A percentile compares a stretch with the other conserved stretches of the same genome.
These are phyloP conservation scores for Aspergillus haitiensis DNA, from an alignment of 495 filamentous ascomycete species.

Conservation along the genomic window DNA sequence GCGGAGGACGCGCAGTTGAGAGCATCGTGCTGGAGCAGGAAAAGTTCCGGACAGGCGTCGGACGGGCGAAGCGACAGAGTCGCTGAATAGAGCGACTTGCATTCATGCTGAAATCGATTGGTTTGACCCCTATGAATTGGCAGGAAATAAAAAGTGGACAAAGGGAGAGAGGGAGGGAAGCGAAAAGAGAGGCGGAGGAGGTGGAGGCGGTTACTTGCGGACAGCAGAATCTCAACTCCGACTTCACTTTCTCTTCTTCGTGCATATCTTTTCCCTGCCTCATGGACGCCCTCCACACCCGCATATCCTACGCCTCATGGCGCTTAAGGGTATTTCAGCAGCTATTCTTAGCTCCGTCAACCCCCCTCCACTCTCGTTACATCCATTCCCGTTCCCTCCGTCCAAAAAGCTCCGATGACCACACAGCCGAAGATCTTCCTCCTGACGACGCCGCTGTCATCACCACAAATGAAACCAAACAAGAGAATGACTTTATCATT, in stretches of 20 bases:
- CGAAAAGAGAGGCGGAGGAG: constrained; percentile 8
- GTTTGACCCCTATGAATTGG: not conserved
- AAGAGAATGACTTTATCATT: not conserved
- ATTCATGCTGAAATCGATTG: constrained; percentile 16
- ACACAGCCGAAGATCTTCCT: too few relatives aligned
- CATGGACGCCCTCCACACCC: constrained; percentile 34
- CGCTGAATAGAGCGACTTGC: constrained; percentile 27
- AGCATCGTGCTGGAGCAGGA: constrained; percentile 34
- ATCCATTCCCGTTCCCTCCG: constrained; percentile 4
- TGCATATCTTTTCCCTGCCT: constrained; percentile 1
- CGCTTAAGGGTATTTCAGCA: constrained; percentile 34
- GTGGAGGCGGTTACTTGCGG: constrained; percentile 7
- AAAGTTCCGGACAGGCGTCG: constrained; percentile 32
- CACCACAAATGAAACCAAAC: not conserved
- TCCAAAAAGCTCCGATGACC: not conserved
- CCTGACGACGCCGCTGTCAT: constrained; percentile 4
- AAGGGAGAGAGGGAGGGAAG: constrained; percentile 1
- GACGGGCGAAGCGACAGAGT: constrained; percentile 26
- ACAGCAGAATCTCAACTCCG: constrained; percentile 1
- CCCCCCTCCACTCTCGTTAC: constrained; percentile 2
- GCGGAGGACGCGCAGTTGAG: constrained; percentile 44
- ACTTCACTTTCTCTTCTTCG: constrained; percentile 13
- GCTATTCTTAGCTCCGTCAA: constrained; percentile 21
- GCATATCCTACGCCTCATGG: constrained; percentile 37
- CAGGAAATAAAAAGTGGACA: not conserved